These are phyloP conservation scores for Aspergillus terreus DNA, from an alignment of 2,329 filamentous ascomycete species.

Conservation along the genomic window DNA sequence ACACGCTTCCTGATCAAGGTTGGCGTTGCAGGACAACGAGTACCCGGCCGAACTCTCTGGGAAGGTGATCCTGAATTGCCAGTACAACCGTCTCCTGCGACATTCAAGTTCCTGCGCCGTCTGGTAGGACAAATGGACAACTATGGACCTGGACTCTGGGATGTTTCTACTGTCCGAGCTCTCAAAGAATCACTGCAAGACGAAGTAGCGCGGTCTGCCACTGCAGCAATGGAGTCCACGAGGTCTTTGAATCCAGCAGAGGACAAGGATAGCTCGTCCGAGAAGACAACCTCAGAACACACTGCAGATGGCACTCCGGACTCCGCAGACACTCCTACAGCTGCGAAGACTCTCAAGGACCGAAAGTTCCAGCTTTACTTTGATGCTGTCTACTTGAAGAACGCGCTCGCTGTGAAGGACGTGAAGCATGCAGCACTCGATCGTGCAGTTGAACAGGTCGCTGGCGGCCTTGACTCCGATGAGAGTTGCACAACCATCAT, in stretches of 20 bases:
- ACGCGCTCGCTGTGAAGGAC: conserved; percentile 20
- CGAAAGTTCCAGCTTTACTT: conserved; percentile 38
- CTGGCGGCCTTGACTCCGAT: conserved; percentile 48
- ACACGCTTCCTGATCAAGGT: conserved; percentile 41
- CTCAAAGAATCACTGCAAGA: conserved; percentile 59
- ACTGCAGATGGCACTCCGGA: conserved; percentile 5
- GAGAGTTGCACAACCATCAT: conserved; percentile 52
- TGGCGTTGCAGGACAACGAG: conserved; percentile 47
- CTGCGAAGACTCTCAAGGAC: conserved; percentile 21
- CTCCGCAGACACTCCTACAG: not conserved
- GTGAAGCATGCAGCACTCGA: conserved; percentile 35
- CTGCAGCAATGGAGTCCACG: conserved; percentile 20
- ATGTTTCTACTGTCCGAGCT: conserved; percentile 58
- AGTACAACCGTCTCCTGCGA: conserved; percentile 69
- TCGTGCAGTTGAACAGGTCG: conserved; percentile 44
- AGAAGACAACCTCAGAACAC: not conserved
- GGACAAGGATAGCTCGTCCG: not conserved
- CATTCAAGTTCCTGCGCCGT: conserved; percentile 68
- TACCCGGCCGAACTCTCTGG: conserved; percentile 69
- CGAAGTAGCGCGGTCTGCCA: conserved; percentile 40
- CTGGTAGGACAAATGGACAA: conserved; percentile 65
- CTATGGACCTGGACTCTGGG: conserved; percentile 78
- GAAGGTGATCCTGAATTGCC: conserved; percentile 73
- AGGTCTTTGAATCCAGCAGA: conserved; percentile 3
- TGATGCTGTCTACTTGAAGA: conserved; percentile 31